Evolutionary conservation across 148 eudicot genomes (phyloP).

Genomic region (Chenopodium berlandieri): DNA sequence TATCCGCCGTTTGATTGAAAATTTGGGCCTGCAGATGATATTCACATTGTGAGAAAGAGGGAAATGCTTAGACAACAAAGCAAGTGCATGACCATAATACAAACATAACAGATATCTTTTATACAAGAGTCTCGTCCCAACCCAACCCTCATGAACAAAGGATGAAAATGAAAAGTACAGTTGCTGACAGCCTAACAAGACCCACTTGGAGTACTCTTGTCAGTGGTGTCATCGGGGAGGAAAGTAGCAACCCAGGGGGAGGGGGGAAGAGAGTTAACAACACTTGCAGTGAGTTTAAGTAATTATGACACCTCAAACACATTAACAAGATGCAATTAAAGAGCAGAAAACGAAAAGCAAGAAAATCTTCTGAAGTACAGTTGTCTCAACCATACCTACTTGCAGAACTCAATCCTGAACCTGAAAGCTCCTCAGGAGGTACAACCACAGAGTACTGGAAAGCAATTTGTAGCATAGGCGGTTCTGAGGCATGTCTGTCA

Average conservation of each 20-base stretch:
- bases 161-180: background rate
- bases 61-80: background rate
- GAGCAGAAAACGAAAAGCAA: constrained; percentile 2
- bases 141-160: background rate
- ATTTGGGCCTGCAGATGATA: constrained; percentile 61
- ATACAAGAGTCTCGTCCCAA: background rate
- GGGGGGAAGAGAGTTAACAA: background rate
- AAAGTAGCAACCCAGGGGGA: background rate
- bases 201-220: background rate
- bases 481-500: constrained; percentile 70
- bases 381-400: constrained; percentile 62
- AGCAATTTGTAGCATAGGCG: constrained; percentile 85
- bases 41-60: background rate
- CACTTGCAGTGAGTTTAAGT: background rate
- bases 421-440: constrained; percentile 74
- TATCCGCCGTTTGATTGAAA: constrained; percentile 71
- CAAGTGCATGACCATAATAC: background rate
- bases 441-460: constrained; percentile 94
- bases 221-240: background rate
- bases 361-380: background rate
- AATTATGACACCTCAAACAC: background rate
- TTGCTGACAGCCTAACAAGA: background rate
- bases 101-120: background rate
- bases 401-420: constrained; percentile 52
- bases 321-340: constrained; percentile 4